Evolutionary conservation across 495 filamentous ascomycete species (phyloP).

Genomic region (Bombardia bombarda): DNA sequence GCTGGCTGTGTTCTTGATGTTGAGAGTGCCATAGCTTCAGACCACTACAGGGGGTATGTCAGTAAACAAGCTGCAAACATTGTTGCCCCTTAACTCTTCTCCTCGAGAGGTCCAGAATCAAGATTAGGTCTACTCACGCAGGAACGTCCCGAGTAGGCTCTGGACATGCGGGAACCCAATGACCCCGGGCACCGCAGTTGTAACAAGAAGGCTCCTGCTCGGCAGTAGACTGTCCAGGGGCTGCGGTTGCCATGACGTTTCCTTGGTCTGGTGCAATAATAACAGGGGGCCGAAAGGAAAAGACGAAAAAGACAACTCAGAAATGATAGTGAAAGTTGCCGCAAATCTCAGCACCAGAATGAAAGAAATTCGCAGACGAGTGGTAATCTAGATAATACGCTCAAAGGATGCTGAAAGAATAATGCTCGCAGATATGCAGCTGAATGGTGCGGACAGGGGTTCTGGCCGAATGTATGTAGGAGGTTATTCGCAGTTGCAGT

Average conservation of each 20-base stretch:
- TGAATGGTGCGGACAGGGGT: no score
- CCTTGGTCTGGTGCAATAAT: background rate
- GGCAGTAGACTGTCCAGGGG: slow-evolving; percentile 25
- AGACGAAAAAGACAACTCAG: background rate
- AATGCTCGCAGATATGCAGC: no score
- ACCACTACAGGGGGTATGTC: slow-evolving; percentile 21
- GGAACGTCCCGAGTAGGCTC: slow-evolving; percentile 41
- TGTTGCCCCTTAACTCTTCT: no score
- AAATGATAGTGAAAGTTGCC: background rate
- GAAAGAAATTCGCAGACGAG: background rate
- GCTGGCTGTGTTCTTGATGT: slow-evolving; percentile 24
- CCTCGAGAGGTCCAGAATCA: no score
- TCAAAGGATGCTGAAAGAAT: background rate
- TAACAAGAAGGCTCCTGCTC: slow-evolving; percentile 37
- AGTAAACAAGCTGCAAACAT: slow-evolving; percentile 11
- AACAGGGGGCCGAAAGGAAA: no score
- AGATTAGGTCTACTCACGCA: slow-evolving; percentile 62
- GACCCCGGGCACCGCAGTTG: slow-evolving; percentile 41
- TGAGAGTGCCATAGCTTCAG: slow-evolving; percentile 30
- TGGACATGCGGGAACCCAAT: slow-evolving; percentile 44
- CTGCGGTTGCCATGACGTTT: slow-evolving; percentile 21
- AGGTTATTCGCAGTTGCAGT: no score
- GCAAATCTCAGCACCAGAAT: background rate
- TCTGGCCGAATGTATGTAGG: no score
- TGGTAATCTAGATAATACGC: background rate